Conservation (phyloP, 1,139 yeast genomes). For the Scheffersomyces stambukii region DNA sequence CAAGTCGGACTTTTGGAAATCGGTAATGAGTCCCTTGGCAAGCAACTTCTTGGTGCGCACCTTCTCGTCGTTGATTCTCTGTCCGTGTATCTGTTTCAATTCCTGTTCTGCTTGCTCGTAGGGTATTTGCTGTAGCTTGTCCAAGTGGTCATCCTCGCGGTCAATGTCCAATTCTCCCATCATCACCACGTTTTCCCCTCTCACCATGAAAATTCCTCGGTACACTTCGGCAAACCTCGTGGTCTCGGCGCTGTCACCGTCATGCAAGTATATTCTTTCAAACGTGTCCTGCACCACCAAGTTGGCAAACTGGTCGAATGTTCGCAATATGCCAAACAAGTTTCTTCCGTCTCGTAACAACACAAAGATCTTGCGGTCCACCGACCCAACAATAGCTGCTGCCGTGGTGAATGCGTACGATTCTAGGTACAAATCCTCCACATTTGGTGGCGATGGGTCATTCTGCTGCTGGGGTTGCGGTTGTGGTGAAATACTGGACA, state of each 20-base stretch:
- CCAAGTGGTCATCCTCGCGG: constrained; percentile 70
- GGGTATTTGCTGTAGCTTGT: constrained; percentile 51
- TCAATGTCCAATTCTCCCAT: constrained; percentile 93
- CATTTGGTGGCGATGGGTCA: constrained; percentile 22
- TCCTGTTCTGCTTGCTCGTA: constrained; percentile 56
- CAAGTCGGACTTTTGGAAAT: constrained; percentile 51
- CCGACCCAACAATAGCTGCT: constrained; percentile 91
- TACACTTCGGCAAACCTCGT: constrained; percentile 67
- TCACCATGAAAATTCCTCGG: constrained; percentile 80
- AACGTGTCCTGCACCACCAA: constrained; percentile 86
- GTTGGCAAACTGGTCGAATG: constrained; percentile 95
- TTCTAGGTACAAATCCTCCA: constrained; percentile 52
- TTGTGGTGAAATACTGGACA: constrained; percentile 16
- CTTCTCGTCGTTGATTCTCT: constrained; percentile 41
- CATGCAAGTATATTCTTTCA: constrained; percentile 70
- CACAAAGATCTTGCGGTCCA: constrained; percentile 83
- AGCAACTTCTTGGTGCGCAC: constrained; percentile 46
- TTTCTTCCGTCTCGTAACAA: constrained; percentile 87
- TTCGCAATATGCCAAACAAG: constrained; percentile 84
- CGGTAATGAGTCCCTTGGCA: constrained; percentile 53
- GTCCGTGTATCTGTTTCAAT: constrained; percentile 34
- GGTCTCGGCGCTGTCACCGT: constrained; percentile 23
- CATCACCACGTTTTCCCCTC: constrained; percentile 97
- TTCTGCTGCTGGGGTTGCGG: constrained; percentile 12
- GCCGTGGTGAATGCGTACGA: constrained; percentile 93